Base-by-base conservation (phyloP, 306 rosid species). In the Citrullus amarus region DNA sequence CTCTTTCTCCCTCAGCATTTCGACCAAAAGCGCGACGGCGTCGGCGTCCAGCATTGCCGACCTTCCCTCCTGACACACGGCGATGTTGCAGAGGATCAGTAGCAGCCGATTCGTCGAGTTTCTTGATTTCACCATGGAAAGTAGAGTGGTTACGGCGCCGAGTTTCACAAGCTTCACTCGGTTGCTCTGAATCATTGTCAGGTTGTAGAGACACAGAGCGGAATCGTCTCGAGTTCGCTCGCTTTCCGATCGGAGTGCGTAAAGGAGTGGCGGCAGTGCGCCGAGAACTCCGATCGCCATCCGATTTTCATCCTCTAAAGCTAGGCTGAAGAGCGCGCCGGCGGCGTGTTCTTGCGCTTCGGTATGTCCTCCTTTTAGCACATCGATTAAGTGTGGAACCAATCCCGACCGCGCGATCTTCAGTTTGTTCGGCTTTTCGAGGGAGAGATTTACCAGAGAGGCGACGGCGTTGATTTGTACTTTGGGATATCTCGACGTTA, bases 321-420 rank as follows among this genome's bases (percentile, higher is more conserved):
- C 96, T 14, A 94, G 80, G 77, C 98, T 94, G 78, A 94, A 94
- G 3, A 94, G 86, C 14, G 95, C 97, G 8, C 97, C 98, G 39
- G 96, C 98, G 32, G 96, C 95, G 82, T 92, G 98, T 59, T 94
- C 98, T 88, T 94, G 98, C 67, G 98, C 71, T 55, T 94, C 98
- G 55, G 78, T 34, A 81, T 81, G 86, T 77, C 96, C 97, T 0
- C 89, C 90, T 34, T 89, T 94, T 78, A 94, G 79, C 4, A 81
- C 96, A 65, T 94, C 95, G 34, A 94, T 84, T 0, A 94, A 79
- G 12, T 32, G 39, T 0, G 98, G 97, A 74, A 94, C 86, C 78
- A 94, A 88, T 50, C 97, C 97, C 9, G 87, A 87, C 89, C 97
- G 85, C 2, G 88, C 97, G 58, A 94, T 92, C 83, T 78, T 87